Base-by-base conservation (phyloP, 148 eudicot genomes). In the Heliosperma pusillum region DNA sequence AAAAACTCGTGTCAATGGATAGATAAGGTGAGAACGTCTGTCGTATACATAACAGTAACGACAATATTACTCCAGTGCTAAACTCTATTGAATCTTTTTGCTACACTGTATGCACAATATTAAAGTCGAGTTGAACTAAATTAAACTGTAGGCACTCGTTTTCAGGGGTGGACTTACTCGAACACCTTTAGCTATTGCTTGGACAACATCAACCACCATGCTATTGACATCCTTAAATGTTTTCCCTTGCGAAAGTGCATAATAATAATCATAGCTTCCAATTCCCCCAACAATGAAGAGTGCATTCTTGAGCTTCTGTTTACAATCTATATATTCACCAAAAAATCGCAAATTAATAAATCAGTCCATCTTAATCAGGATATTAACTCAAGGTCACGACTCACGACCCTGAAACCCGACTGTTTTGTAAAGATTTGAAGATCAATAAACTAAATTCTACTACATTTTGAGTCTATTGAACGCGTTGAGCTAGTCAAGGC, bases 241-340 rank as follows among this genome's bases (percentile, higher is more conserved):
- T 45, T 76, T 80, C 67, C 76, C 76, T 55, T 80, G 79, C 0
- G 69, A 80, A 52, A 71, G 61, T 15, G 79, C 82, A 65, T 75
- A 71, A 76, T 75, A 71, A 71, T 75, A 75, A 21, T 76, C 82
- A 12, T 71, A 53, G 73, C 76, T 67, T 66, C 79, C 82, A n/a
- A 71, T 53, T 44, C 44, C 79, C 24, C 83, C 79, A 47, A 65
- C 63, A 0, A 80, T 56, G 62, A 76, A 45, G 13, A 80, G 57
- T 11, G 77, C 45, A 15, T 66, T 25, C 69, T 53, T 59, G 55
- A 80, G 83, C 56, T 80, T 76, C 19, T 72, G 69, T 17, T 29
- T 68, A 47, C 77, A 76, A 60, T 76, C 83, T 80, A 15, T 44
- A 10, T 3, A 59, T 9, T 17, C 56, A 50, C 10, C 42, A 68